A percentile compares a stretch with the other conserved stretches of the same genome.
These are phyloP conservation scores for Cordyceps tenuipes DNA, from an alignment of 2,329 filamentous ascomycete species.

Conservation along the genomic window DNA sequence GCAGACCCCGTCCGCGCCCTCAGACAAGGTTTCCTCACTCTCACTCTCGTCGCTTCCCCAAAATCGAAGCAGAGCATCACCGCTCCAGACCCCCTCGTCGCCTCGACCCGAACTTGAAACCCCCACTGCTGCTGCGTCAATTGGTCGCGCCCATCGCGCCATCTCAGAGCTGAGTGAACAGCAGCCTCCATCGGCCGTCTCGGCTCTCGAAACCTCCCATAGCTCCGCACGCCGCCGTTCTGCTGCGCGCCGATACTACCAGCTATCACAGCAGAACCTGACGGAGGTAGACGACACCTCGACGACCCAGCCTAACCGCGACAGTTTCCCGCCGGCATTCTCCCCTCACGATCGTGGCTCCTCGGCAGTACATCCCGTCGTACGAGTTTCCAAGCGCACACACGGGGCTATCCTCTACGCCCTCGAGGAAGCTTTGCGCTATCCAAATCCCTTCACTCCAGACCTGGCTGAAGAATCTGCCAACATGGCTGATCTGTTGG, in stretches of 20 bases:
- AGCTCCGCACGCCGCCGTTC: constrained; percentile 9
- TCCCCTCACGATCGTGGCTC: constrained; percentile 21
- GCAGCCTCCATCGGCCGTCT: constrained; percentile 14
- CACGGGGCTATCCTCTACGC: constrained; percentile 87
- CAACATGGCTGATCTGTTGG: constrained; percentile 69
- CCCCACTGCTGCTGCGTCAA: constrained; percentile 39
- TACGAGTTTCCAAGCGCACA: constrained; percentile 72
- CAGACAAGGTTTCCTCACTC: constrained; percentile 25
- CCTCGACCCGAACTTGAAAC: constrained; percentile 34
- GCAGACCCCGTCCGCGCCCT: background rate
- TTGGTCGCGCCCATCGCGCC: constrained; percentile 38
- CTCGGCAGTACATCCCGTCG: constrained; percentile 36
- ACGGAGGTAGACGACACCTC: constrained; percentile 37
- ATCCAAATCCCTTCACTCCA: constrained; percentile 73
- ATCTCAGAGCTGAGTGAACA: constrained; percentile 17
- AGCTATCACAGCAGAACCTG: constrained; percentile 43
- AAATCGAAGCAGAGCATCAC: constrained; percentile 43
- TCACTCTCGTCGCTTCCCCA: constrained; percentile 39
- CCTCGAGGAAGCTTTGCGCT: constrained; percentile 80
- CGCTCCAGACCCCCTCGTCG: constrained; percentile 35
- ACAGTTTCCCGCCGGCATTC: constrained; percentile 21
- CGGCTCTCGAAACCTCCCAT: constrained; percentile 33
- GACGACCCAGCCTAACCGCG: constrained; percentile 22
- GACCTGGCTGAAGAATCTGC: constrained; percentile 84
- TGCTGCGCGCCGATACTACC: constrained; percentile 21